These are phyloP conservation scores for Trichoderma lentiforme DNA, from an alignment of 2,329 filamentous ascomycete genomes.

Conservation along the genomic window DNA sequence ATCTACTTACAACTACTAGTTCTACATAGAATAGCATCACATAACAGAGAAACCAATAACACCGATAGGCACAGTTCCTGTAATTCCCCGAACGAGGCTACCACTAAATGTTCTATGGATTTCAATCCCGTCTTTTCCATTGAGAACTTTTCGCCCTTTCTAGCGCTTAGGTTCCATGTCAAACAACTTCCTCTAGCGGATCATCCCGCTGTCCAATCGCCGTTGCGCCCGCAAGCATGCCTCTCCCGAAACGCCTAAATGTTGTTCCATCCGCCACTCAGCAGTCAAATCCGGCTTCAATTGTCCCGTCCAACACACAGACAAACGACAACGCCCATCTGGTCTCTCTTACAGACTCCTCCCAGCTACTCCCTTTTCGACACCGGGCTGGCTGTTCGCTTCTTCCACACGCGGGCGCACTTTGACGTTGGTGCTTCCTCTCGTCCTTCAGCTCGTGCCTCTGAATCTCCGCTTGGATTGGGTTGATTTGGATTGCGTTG, in stretches of 20 bases:
- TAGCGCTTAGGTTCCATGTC: not conserved
- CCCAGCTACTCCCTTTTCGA: not conserved
- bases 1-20: no score
- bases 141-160: not conserved
- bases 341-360: not conserved
- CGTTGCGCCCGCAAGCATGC: conserved; percentile 2
- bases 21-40: no score
- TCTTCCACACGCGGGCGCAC: not conserved
- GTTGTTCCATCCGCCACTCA: not conserved
- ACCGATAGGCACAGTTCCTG: not conserved
- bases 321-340: not conserved
- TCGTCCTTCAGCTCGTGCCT: not conserved
- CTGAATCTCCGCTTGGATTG: not conserved
- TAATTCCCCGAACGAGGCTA: not conserved
- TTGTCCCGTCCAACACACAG: not conserved
- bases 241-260: conserved; percentile 1
- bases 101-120: not conserved
- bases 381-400: not conserved
- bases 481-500: not conserved
- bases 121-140: not conserved
- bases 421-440: not conserved
- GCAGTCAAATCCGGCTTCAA: not conserved
- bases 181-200: not conserved
- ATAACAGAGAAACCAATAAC: no score
- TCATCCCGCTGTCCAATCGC: conserved; percentile 9